phyloP scores from a whole-genome alignment of 1,139 yeast species.

The Yamadazyma diospyri region DNA sequence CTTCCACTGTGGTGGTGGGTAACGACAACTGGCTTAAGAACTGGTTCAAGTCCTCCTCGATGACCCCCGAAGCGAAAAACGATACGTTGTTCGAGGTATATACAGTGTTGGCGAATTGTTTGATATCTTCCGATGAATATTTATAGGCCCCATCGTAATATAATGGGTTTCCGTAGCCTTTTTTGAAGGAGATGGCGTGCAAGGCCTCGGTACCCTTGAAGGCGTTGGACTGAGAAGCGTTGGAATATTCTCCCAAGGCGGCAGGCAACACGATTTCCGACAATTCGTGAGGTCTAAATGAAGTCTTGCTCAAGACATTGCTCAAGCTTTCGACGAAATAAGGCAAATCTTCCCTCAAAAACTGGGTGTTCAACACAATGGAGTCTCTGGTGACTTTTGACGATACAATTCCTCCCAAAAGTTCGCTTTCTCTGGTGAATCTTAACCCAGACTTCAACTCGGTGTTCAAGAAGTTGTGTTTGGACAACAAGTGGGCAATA shows the following conservation, averaged over 20 bases:
- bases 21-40: slow-evolving; percentile 70
- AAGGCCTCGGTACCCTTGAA: slow-evolving; percentile 73
- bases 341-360: slow-evolving; percentile 86
- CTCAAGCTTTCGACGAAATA: slow-evolving; percentile 87
- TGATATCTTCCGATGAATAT: slow-evolving; percentile 63
- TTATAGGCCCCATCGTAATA: slow-evolving; percentile 63
- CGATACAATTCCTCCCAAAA: slow-evolving; percentile 79
- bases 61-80: slow-evolving; percentile 72
- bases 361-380: slow-evolving; percentile 73
- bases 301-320: slow-evolving; percentile 67
- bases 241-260: slow-evolving; percentile 54
- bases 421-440: slow-evolving; percentile 90
- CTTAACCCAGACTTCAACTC: slow-evolving; percentile 83
- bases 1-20: slow-evolving; percentile 52
- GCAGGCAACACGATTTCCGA: slow-evolving; percentile 79
- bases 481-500: slow-evolving; percentile 78
- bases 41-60: slow-evolving; percentile 62
- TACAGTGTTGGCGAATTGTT: slow-evolving; percentile 61
- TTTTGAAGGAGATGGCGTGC: slow-evolving; percentile 80
- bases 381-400: slow-evolving; percentile 79
- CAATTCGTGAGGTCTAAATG: slow-evolving; percentile 80
- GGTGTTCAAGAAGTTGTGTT: slow-evolving; percentile 84
- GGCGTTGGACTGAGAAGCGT: slow-evolving; percentile 49
- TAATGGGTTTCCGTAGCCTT: slow-evolving; percentile 84
- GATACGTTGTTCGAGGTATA: slow-evolving; percentile 71